phyloP scores from a whole-genome alignment of 2,329 filamentous ascomycete species.

The Nannizziopsis barbatae region DNA sequence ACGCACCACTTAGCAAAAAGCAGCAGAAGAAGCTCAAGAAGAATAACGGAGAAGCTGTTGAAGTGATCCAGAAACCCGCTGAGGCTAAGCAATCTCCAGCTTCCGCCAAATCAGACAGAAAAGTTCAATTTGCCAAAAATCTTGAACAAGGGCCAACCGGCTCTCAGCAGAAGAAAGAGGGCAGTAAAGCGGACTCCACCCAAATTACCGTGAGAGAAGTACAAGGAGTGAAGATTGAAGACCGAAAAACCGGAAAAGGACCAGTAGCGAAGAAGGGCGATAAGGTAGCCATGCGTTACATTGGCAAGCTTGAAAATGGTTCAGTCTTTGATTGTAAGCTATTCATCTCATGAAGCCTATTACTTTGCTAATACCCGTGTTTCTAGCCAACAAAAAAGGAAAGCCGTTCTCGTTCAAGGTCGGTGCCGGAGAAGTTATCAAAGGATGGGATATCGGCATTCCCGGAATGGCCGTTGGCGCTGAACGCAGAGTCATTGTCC shows the following conservation, averaged over 20 bases:
- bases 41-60: constrained; percentile 82
- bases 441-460: constrained; percentile 95
- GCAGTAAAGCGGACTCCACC: constrained; percentile 39
- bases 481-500: constrained; percentile 86
- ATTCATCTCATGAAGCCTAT: neutral
- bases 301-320: constrained; percentile 88
- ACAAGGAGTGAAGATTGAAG: constrained; percentile 82
- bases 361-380: constrained; percentile 1
- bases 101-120: constrained; percentile 63
- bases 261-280: constrained; percentile 80
- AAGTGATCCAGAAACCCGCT: constrained; percentile 41
- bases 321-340: constrained; percentile 86
- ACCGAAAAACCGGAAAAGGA: constrained; percentile 83
- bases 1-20: constrained; percentile 82
- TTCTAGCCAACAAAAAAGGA: constrained; percentile 89
- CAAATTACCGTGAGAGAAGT: constrained; percentile 61
- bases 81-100: constrained; percentile 47
- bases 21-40: constrained; percentile 98
- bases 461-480: constrained; percentile 85
- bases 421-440: constrained; percentile 90
- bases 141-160: constrained; percentile 91
- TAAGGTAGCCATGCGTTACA: constrained; percentile 89
- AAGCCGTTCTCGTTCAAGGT: constrained; percentile 96
- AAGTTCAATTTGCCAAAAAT: constrained; percentile 98
- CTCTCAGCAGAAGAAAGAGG: constrained; percentile 42